Evolutionary conservation across 177 flowering plant genomes (phyloP), one percentile per base, ranked within the genome.

Genomic region (Telopea speciosissima): DNA sequence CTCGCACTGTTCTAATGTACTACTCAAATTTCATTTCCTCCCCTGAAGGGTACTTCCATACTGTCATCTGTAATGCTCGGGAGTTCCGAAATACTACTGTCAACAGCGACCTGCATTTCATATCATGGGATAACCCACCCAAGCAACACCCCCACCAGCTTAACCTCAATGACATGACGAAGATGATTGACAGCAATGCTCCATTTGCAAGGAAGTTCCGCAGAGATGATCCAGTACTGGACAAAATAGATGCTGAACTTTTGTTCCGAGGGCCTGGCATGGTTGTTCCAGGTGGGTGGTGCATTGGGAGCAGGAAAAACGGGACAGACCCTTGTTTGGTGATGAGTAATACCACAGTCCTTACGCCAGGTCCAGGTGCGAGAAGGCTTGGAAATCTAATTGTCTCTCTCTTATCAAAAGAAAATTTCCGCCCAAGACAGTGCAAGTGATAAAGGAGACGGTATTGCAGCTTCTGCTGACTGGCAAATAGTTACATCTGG

Each of bases 361-460:
- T 93, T 17, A 85, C 81, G 70, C 98, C 97, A 36, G 82, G 89
- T 40, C 74, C 86, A 5, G 96, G 98, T 44, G 90, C 97, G 1
- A 86, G 83, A 73, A 78, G 97, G 82, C 78, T 93, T 68, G 89
- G 86, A 72, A 78, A 17, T 8, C 78, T 94, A 68, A 79, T 86
- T 21, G 77, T 78, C 67, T 82, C 82, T 67, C 86, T 94, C 22
- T 72, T 94, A 63, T 92, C 97, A 4, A 71, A 52, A 66, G 89
- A 86, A 31, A 92, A 87, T 23, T 94, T 94, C 73, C 92, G 89
- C 42, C 91, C 93, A 7, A 85, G 78, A 68, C 98, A 94, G 72
- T 94, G 98, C 86, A 85, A 83, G 76, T 89, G 79, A 74, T 62
- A 76, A 26, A 26, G 56, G 26, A 72, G 65, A 68, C 63, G 19